Base-by-base conservation (phyloP, 208 protist species). In the Jaenimonas drosophilae region DNA sequence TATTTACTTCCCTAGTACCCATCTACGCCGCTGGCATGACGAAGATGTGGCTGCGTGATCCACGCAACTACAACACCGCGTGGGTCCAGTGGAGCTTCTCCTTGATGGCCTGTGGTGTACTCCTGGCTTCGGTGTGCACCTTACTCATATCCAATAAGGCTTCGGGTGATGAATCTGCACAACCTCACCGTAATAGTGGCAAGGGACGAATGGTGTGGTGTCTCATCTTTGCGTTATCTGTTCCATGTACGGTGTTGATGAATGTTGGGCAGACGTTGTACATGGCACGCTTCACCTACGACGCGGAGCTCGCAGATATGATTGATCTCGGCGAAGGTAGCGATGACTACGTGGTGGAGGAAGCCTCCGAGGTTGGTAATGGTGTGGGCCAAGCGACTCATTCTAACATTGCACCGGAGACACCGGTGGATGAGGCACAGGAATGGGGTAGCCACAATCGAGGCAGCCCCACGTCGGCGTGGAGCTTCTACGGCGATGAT, bases 1-100 rank as follows among this genome's bases (percentile, higher is more conserved):
- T 79, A 9, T 79, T 74, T 27, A 62, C 63, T 25, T 60, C 54
- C 14, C 49, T 70, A 20, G 68, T 70, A 3, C 75, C 75, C 7
- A 44, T 84, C 26, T 73, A 65, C 53, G 63, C 70, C 1, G 59
- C 64, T 5, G 38, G 65, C 30, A 70, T 84, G 32, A 55, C 54
- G 39, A 84, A 84, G 54, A 51, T 50, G 30, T 31, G 78, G 14
- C 39, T 84, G 44, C 51, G 57, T 23, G 75, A 84, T 54, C 49
- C 38, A 11, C 64, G 75, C 17, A 37, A 56, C 25, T 79, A 79
- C 54, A 20, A 30, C 6, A 77, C 71, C 40, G 34, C 25, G 0
- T 68, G 50, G 33, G 49, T 78, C 3, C 43, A 25, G 4, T 23
- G 63, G 2, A 63, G 55, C 56, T 84, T 84, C 19, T 26, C 45